These are phyloP conservation scores for Fusarium sp. DNA, from an alignment of 2,329 filamentous ascomycete genomes.

Conservation along the genomic window DNA sequence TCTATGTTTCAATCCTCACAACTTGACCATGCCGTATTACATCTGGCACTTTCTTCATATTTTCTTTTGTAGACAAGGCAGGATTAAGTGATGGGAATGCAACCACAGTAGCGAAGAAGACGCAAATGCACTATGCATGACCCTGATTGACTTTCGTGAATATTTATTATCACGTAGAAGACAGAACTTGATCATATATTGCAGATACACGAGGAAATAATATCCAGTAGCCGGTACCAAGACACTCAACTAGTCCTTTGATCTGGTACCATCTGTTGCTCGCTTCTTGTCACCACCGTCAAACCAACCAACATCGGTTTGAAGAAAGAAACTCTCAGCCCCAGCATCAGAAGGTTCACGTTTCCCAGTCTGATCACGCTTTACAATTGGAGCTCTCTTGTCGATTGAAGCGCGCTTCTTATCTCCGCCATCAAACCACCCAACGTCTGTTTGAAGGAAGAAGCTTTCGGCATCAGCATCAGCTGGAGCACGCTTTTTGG, in stretches of 20 bases:
- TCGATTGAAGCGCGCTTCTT: neutral
- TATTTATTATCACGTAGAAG: neutral
- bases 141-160: neutral
- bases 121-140: neutral
- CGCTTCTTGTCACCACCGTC: neutral
- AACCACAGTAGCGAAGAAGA: too few species aligned
- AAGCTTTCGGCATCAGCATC: neutral
- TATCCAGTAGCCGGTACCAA: too few species aligned
- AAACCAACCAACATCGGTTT: neutral
- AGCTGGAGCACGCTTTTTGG: neutral
- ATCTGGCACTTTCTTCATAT: too few species aligned
- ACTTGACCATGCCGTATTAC: too few species aligned
- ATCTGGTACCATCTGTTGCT: too few species aligned
- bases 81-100: neutral
- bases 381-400: neutral
- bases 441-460: neutral
- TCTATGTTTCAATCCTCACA: too few species aligned
- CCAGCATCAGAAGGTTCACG: neutral
- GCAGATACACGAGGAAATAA: neutral
- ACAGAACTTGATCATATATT: too few species aligned
- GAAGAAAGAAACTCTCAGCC: neutral
- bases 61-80: neutral
- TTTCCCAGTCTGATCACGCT: neutral
- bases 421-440: constrained; percentile 1
- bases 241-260: neutral